These are phyloP conservation scores for Magnusiomyces magnusii DNA, from an alignment of 1,139 yeast species.

Conservation along the genomic window DNA sequence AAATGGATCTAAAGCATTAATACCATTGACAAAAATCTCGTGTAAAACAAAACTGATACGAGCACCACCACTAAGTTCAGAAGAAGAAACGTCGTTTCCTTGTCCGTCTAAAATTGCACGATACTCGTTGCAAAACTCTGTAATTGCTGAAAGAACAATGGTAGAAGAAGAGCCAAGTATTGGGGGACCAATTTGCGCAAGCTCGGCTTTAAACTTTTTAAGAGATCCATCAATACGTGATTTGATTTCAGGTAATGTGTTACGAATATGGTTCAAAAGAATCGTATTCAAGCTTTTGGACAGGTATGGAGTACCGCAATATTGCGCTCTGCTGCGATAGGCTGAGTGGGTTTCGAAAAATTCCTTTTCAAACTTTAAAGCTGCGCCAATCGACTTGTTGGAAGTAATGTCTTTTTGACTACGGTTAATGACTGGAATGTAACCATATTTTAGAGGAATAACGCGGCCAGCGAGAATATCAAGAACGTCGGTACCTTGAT, in stretches of 20 bases:
- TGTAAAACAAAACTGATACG: constrained; percentile 97
- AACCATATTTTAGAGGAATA: constrained; percentile 91
- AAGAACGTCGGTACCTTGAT: constrained; percentile 96
- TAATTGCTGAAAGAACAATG: constrained; percentile 80
- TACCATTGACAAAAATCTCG: constrained; percentile 90
- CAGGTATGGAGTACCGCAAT: constrained; percentile 94
- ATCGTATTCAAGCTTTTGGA: constrained; percentile 90
- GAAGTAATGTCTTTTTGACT: constrained; percentile 94
- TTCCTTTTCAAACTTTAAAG: constrained; percentile 68
- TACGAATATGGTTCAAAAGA: constrained; percentile 84
- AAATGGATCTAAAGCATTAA: constrained; percentile 89
- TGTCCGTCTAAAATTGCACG: constrained; percentile 93
- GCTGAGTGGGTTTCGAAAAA: constrained; percentile 90
- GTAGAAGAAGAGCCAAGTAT: constrained; percentile 66
- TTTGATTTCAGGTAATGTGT: constrained; percentile 93
- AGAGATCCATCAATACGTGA: constrained; percentile 82
- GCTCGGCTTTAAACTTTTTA: constrained; percentile 79
- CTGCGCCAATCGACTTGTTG: constrained; percentile 82
- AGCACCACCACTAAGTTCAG: constrained; percentile 95
- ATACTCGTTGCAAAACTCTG: constrained; percentile 89
- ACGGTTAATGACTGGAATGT: constrained; percentile 95
- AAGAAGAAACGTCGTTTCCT: constrained; percentile 71
- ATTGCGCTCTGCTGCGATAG: constrained; percentile 87
- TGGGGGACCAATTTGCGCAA: constrained; percentile 49
- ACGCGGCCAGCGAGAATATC: constrained; percentile 95